Conservation (phyloP, 192 early-diverging fungal species). For the Coemansia umbellata region DNA sequence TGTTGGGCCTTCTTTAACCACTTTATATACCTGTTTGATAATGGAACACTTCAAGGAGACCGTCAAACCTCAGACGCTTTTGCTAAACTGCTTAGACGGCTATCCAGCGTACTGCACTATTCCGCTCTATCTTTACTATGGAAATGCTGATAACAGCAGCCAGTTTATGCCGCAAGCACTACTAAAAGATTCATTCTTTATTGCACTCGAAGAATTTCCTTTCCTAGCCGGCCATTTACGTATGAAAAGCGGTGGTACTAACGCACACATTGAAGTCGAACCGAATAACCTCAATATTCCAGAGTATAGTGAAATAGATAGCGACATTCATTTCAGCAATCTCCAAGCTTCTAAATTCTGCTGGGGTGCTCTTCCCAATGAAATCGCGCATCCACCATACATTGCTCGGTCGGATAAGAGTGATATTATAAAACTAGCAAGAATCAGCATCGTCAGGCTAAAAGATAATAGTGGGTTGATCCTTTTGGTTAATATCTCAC, state of each 20-base stretch:
- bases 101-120: conserved; percentile 7
- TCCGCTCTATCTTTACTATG: conserved; percentile 10
- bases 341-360: conserved; percentile 4
- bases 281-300: conserved; percentile 19
- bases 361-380: conserved; percentile 8
- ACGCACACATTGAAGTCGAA: conserved; percentile 1
- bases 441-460: conserved; percentile 8
- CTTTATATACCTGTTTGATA: too few relatives aligned
- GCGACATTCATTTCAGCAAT: conserved; percentile 2
- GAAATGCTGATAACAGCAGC: not conserved
- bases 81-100: conserved; percentile 8
- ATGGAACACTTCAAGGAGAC: conserved; percentile 2
- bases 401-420: not conserved
- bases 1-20: too few relatives aligned
- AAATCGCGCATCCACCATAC: not conserved
- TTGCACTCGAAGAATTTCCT: conserved; percentile 12
- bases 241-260: not conserved
- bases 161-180: conserved; percentile 20
- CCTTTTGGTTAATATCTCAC: conserved; percentile 13
- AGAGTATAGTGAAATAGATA: conserved; percentile 14
- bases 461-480: conserved; percentile 20
- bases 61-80: conserved; percentile 5
- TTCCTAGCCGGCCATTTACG: conserved; percentile 15
- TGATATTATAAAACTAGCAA: conserved; percentile 8
- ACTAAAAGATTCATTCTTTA: conserved; percentile 15